Evolutionary conservation across 257 asterid species (phyloP).

Genomic region (Solanum piurae): DNA sequence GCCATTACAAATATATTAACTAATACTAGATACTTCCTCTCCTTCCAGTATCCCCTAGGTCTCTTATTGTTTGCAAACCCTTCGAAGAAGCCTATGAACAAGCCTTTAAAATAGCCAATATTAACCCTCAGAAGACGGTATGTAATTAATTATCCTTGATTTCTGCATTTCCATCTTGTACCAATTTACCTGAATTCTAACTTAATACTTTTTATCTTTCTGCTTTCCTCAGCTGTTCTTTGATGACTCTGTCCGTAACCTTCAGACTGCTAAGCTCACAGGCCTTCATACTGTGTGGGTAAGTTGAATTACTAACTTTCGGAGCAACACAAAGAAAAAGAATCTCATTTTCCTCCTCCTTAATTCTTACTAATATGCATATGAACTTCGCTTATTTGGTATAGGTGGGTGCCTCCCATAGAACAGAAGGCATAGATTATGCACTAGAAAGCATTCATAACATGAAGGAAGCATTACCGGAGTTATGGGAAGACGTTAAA

Average conservation of each 20-base stretch:
- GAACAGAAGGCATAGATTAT: conserved; percentile 51
- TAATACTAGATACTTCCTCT: not conserved
- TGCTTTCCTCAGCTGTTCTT: conserved; percentile 54
- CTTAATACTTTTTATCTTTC: not conserved
- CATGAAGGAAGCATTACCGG: conserved; percentile 75
- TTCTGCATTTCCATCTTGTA: not conserved
- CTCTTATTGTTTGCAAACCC: conserved; percentile 71
- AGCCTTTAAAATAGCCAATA: conserved; percentile 50
- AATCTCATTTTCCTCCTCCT: not conserved
- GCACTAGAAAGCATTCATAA: conserved; percentile 84
- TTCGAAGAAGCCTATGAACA: conserved; percentile 49
- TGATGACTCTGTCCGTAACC: conserved; percentile 79
- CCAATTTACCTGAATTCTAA: not conserved
- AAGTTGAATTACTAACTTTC: conserved; percentile 4
- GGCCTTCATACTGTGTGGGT: conserved; percentile 83
- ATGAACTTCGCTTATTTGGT: not conserved
- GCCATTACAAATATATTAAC: not conserved
- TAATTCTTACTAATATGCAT: not conserved
- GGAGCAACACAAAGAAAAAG: not conserved
- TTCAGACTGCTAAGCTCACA: conserved; percentile 53
- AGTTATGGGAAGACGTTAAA: conserved; percentile 65
- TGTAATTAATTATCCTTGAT: not conserved
- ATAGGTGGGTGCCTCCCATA: conserved; percentile 68
- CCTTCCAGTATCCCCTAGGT: conserved; percentile 28
- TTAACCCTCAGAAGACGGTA: conserved; percentile 74